Evolutionary conservation across 148 eudicot species (phyloP).

Genomic region (Arctostaphylos glauca): DNA sequence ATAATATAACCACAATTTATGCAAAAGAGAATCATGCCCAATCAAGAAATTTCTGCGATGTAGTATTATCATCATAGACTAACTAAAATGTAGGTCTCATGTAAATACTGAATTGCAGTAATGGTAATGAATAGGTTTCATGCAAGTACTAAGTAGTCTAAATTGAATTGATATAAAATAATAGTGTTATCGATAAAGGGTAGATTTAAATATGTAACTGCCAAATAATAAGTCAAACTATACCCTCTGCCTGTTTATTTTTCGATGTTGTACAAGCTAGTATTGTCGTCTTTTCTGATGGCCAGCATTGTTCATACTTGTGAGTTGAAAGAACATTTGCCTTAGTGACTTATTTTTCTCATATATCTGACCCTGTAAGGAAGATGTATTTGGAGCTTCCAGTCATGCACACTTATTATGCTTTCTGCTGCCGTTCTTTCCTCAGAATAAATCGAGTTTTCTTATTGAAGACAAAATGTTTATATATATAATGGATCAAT

Average conservation of each 20-base stretch:
- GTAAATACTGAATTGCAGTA: background rate
- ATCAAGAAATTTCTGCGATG: background rate
- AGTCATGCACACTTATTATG: background rate
- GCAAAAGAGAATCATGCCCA: background rate
- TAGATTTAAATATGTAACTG: background rate
- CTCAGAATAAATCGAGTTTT: background rate
- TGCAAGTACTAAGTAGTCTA: background rate
- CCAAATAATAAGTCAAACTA: background rate
- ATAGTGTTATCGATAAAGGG: background rate
- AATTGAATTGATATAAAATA: background rate
- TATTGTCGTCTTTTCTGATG: background rate
- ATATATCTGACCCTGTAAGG: background rate
- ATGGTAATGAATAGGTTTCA: background rate
- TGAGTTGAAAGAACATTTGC: background rate
- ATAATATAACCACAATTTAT: background rate
- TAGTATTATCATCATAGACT: background rate
- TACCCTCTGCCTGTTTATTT: background rate
- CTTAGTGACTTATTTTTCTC: background rate
- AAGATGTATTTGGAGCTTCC: slow-evolving; percentile 5
- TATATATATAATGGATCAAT: background rate
- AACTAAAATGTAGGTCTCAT: background rate
- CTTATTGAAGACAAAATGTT: background rate
- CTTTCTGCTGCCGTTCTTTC: background rate
- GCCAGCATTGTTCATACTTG: background rate
- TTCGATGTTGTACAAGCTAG: background rate